Evolutionary conservation across 495 filamentous ascomycete species (phyloP), one percentile per base, ranked within the genome.

Genomic region (Talaromyces liani): DNA sequence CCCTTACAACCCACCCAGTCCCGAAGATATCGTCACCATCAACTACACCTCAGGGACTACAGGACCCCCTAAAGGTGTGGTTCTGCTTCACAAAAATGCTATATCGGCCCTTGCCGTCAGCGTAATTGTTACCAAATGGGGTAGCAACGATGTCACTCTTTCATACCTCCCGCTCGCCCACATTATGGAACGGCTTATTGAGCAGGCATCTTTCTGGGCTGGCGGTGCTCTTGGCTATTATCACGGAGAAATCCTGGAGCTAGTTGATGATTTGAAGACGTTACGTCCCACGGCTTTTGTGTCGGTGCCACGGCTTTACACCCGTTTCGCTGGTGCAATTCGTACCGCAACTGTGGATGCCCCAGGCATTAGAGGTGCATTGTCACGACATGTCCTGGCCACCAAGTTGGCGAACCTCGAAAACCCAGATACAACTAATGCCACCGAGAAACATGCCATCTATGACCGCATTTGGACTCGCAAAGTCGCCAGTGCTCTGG

Each of bases 41-140:
- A 98, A 98, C 78, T 98, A 98, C 77, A 98, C 94, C 9, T 96
- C 91, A 12, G 94, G 94, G 18, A 98, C 94, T 9, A 98, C 94
- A 0, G 95, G 94, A 6, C 84, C 90, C 65, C 94, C 94, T 5
- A 98, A 98, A 78, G 94, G 94, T 63, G 94, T 98, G 6, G 80
- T 93, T 36, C 76, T 98, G 65, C 92, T 89, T 4, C 95, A 98
- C 70, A 77, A 79, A 66, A 91, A 88, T 71, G 91, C 92, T 29
- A 84, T 95, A 4, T 86, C 91, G 2, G 91, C 87, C 22, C 80
- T 89, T 47, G 80, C 87, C 5, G 76, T 78, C 36, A 82, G 82
- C 49, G 77, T 89, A 33, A 71, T 77, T 31, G 76, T 83, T 24
- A 75, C 84, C 56, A 74, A 76, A 20, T 79, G 84, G 53, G 61